Conservation (phyloP, 495 filamentous ascomycete genomes). For the Amphirosellinia nigrospora region DNA sequence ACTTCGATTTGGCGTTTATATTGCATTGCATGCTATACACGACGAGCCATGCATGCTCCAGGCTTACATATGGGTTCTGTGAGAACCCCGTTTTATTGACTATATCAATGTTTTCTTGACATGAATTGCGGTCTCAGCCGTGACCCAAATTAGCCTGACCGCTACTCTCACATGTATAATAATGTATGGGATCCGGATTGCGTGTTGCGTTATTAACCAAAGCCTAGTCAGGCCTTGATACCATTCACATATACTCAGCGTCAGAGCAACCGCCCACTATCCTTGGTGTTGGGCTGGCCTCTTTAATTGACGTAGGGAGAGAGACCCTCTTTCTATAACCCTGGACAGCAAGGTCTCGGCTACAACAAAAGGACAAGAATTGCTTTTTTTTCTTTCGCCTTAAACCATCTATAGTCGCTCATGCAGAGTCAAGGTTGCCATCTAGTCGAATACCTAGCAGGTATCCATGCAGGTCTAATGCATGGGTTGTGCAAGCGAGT, state of each 20-base stretch:
- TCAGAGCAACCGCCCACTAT: background rate
- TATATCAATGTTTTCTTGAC: background rate
- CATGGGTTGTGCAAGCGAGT: constrained; percentile 19
- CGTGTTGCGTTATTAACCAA: background rate
- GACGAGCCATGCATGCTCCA: background rate
- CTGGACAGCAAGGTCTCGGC: background rate
- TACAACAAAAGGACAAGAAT: background rate
- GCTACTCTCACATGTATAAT: background rate
- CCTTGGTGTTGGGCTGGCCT: background rate
- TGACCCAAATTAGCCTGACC: background rate
- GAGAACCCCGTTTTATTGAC: background rate
- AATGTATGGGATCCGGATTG: background rate
- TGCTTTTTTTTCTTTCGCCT: constrained; percentile 17
- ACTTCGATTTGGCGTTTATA: background rate
- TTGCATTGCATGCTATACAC: background rate
- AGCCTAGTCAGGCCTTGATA: constrained; percentile 1
- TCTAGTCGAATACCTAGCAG: constrained; percentile 1
- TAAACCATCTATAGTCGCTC: constrained; percentile 2
- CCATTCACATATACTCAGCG: background rate
- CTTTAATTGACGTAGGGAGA: background rate
- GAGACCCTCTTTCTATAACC: background rate
- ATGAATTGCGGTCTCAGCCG: background rate
- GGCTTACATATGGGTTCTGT: background rate
- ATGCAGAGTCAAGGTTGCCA: background rate
- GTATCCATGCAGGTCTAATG: constrained; percentile 16